These are phyloP conservation scores for Trichosporon coremiiforme DNA, from an alignment of 1,284 basidiomycete species.

Conservation along the genomic window DNA sequence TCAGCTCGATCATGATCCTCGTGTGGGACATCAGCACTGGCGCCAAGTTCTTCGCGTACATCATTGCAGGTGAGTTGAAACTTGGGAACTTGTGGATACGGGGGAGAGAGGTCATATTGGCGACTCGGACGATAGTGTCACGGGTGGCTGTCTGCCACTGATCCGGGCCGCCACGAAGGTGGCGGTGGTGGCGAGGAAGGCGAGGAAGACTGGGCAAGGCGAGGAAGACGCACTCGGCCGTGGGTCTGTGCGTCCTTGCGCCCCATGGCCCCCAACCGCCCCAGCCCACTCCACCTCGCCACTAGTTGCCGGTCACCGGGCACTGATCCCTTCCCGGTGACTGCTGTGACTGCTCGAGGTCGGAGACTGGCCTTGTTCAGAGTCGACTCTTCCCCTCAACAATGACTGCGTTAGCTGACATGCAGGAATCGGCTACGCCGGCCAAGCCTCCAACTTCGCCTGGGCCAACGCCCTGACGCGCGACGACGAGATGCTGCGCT, in stretches of 20 bases:
- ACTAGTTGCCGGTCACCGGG: no score
- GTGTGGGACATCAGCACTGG: conserved; percentile 41
- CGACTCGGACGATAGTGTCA: background rate
- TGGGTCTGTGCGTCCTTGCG: no score
- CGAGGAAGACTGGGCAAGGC: background rate
- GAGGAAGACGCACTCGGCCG: background rate
- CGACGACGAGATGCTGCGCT: conserved; percentile 50
- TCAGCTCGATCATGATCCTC: conserved; percentile 44
- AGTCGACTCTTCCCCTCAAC: no score
- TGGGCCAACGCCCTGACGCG: conserved; percentile 50
- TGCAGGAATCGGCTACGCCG: conserved; percentile 41
- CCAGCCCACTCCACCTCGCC: no score
- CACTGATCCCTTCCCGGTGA: no score
- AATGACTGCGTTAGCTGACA: no score
- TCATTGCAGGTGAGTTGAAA: conserved; percentile 30
- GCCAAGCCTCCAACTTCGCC: conserved; percentile 52
- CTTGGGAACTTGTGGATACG: background rate
- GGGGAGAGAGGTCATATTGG: background rate
- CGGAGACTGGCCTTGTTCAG: no score
- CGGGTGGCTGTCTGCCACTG: background rate
- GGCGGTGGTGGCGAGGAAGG: background rate
- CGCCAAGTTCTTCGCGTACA: conserved; percentile 49
- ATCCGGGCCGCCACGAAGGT: background rate
- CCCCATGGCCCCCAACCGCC: no score
- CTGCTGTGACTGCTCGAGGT: no score